Evolutionary conservation across 176 grass and related monocot species (phyloP).

Genomic region (Luzula sylvatica): DNA sequence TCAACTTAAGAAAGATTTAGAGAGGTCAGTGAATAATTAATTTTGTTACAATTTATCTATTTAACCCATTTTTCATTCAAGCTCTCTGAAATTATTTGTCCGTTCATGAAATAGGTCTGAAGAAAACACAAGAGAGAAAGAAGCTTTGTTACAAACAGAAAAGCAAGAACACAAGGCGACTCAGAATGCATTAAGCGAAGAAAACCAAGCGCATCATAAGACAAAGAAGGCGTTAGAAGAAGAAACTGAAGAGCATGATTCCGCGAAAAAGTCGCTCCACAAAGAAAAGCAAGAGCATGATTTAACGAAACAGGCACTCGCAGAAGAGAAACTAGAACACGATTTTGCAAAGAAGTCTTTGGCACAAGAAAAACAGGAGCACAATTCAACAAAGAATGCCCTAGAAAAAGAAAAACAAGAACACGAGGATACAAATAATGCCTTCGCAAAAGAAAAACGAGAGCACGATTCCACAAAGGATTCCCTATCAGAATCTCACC

Average conservation of each 20-base stretch:
- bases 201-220: slow-evolving; percentile 16
- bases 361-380: slow-evolving; percentile 19
- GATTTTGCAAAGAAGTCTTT: slow-evolving; percentile 1
- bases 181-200: not conserved
- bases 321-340: slow-evolving; percentile 15
- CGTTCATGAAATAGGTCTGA: slow-evolving; percentile 35
- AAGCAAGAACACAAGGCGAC: slow-evolving; percentile 34
- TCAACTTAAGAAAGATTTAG: slow-evolving; percentile 37
- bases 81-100: not conserved
- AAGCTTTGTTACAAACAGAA: slow-evolving; percentile 51
- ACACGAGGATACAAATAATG: slow-evolving; percentile 10
- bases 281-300: slow-evolving; percentile 22
- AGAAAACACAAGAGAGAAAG: slow-evolving; percentile 37
- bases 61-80: not conserved
- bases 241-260: slow-evolving; percentile 14
- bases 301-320: slow-evolving; percentile 2
- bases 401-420: slow-evolving; percentile 20
- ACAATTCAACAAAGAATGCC: slow-evolving; percentile 8
- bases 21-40: slow-evolving; percentile 29
- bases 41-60: not conserved
- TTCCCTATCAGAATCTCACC: slow-evolving; percentile 2
- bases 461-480: slow-evolving; percentile 16
- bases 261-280: not conserved
- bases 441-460: slow-evolving; percentile 15
- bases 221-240: slow-evolving; percentile 13